These are phyloP conservation scores for Corchorus olitorius DNA, from an alignment of 345 rosid species.

Conservation along the genomic window DNA sequence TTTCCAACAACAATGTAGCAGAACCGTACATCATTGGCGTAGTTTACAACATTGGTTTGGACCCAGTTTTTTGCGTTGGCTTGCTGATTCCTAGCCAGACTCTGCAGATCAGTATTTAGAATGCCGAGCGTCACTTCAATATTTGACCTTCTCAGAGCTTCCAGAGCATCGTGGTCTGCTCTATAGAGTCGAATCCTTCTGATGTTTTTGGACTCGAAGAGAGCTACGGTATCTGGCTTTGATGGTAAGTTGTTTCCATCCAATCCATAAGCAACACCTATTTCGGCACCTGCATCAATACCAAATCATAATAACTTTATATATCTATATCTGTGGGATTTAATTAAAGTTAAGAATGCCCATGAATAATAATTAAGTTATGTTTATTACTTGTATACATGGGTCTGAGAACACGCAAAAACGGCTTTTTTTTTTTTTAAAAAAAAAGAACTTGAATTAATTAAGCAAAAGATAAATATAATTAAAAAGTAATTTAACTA, in stretches of 20 bases:
- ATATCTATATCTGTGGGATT: too few relatives aligned
- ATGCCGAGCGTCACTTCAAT: conserved; percentile 54
- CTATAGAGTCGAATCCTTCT: conserved; percentile 26
- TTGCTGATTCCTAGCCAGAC: conserved; percentile 42
- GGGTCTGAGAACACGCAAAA: too few relatives aligned
- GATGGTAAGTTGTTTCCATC: conserved; percentile 25
- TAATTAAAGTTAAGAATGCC: too few relatives aligned
- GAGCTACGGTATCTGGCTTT: conserved; percentile 21
- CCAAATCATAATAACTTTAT: too few relatives aligned
- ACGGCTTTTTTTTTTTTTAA: too few relatives aligned
- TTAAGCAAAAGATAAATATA: too few relatives aligned
- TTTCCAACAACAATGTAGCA: conserved; percentile 60
- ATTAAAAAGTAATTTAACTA: too few relatives aligned
- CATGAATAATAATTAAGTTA: too few relatives aligned
- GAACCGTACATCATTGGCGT: conserved; percentile 38
- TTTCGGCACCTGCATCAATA: conserved; percentile 30
- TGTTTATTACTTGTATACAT: too few relatives aligned
- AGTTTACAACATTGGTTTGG: conserved; percentile 37
- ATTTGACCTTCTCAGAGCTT: conserved; percentile 50
- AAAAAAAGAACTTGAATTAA: too few relatives aligned
- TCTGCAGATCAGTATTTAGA: conserved; percentile 34
- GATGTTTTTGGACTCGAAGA: conserved; percentile 29
- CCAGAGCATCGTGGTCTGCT: conserved; percentile 39
- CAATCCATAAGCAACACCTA: conserved; percentile 37
- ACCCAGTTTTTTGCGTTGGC: conserved; percentile 49